phyloP scores from a whole-genome alignment of 2,329 filamentous ascomycete species.

The Ophiostoma australiae region DNA sequence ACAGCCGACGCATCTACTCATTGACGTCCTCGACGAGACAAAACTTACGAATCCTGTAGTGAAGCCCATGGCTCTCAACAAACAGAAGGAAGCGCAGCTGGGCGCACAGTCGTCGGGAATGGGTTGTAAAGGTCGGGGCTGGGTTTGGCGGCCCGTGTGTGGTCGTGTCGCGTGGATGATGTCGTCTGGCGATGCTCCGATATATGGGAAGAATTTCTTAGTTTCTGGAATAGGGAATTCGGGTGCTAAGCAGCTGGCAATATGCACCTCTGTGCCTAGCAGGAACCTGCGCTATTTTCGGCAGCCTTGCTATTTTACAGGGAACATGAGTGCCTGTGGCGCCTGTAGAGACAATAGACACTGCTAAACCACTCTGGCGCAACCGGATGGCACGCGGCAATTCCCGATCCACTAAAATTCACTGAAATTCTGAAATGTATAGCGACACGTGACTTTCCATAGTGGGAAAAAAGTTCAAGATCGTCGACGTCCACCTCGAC shows the following conservation, averaged over 20 bases:
- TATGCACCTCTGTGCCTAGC: neutral
- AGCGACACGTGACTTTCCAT: constrained; percentile 18
- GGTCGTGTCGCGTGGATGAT: constrained; percentile 14
- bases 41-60: constrained; percentile 62
- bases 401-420: constrained; percentile 20
- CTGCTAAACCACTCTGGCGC: neutral
- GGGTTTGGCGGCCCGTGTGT: neutral
- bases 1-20: neutral
- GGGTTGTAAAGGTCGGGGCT: neutral
- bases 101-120: neutral
- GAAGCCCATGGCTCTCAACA: constrained; percentile 59
- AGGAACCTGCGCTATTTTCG: constrained; percentile 21
- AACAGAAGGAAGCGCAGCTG: neutral
- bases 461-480: constrained; percentile 24
- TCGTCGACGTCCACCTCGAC: constrained; percentile 17
- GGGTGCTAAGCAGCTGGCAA: neutral
- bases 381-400: constrained; percentile 20
- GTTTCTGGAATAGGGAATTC: constrained; percentile 13
- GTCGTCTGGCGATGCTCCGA: constrained; percentile 6
- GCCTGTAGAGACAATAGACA: constrained; percentile 7
- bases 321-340: neutral
- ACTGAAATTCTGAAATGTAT: no score
- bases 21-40: no score
- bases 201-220: constrained; percentile 10
- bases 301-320: neutral